phyloP scores from a whole-genome alignment of 768 basidiomycete species.

The Dioszegia hungarica region DNA sequence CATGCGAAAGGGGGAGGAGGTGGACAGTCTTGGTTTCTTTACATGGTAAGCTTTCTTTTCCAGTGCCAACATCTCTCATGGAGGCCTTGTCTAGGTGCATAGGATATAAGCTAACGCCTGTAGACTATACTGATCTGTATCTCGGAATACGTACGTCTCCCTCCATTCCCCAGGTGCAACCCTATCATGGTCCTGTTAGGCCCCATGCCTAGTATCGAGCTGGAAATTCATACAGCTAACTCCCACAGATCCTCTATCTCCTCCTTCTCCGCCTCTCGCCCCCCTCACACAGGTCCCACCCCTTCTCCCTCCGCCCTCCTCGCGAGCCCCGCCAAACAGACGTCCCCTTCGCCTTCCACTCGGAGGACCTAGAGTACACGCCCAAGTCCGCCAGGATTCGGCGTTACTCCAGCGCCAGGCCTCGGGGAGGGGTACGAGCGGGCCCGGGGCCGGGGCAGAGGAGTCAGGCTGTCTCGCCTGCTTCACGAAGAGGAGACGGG shows the following conservation, averaged over 20 bases:
- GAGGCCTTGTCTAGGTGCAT: background rate
- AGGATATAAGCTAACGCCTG: background rate
- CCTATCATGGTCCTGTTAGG: no score
- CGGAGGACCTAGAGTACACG: slow-evolving; percentile 3
- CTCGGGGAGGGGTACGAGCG: background rate
- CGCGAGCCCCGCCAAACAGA: slow-evolving; percentile 9
- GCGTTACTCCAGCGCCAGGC: background rate
- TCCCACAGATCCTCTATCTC: slow-evolving; percentile 24
- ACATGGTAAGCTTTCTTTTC: background rate
- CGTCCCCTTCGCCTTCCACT: slow-evolving; percentile 4
- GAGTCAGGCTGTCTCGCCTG: no score
- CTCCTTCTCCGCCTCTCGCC: slow-evolving; percentile 36
- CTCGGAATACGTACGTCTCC: slow-evolving; percentile 25
- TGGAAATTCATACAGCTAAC: no score
- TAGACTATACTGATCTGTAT: slow-evolving; percentile 26
- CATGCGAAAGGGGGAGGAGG: background rate
- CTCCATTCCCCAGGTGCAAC: no score
- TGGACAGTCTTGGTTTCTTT: slow-evolving; percentile 11
- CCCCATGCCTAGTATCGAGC: no score
- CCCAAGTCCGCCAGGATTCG: background rate
- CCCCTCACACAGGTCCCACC: slow-evolving; percentile 4
- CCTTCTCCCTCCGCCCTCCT: slow-evolving; percentile 19
- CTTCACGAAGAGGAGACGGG: no score
- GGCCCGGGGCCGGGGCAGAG: no score
- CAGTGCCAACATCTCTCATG: background rate